Evolutionary conservation across 345 rosid genomes (phyloP).

Genomic region (Chamaenerion angustifolium): DNA sequence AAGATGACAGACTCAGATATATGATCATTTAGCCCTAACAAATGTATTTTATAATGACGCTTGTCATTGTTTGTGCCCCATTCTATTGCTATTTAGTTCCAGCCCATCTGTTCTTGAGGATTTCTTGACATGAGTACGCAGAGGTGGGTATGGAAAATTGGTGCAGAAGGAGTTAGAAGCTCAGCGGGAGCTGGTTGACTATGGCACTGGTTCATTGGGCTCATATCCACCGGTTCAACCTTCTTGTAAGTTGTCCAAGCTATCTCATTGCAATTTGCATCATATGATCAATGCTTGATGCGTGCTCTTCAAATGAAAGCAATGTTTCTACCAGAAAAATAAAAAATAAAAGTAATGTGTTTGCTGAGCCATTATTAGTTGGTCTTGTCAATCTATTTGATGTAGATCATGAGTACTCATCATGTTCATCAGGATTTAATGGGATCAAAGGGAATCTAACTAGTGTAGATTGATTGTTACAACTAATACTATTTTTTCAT

Average conservation of each 20-base stretch:
- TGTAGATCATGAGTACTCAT: too few relatives aligned
- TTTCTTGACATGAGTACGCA: constrained; percentile 50
- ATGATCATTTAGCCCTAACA: too few relatives aligned
- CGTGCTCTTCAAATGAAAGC: not conserved
- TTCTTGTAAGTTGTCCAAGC: constrained; percentile 44
- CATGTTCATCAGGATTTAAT: too few relatives aligned
- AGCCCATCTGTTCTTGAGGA: constrained; percentile 6
- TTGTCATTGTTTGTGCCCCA: not conserved
- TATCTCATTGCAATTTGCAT: constrained; percentile 1
- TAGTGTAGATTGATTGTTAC: too few relatives aligned
- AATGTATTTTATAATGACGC: too few relatives aligned
- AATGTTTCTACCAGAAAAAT: too few relatives aligned
- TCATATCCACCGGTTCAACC: constrained; percentile 53
- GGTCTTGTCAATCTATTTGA: too few relatives aligned
- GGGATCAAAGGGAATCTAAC: too few relatives aligned
- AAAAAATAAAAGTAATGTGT: too few relatives aligned
- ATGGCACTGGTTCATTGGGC: constrained; percentile 81
- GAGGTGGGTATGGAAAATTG: constrained; percentile 98
- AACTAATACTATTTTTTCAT: too few relatives aligned
- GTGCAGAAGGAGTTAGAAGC: constrained; percentile 87
- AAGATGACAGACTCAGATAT: too few relatives aligned
- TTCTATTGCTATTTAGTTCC: not conserved
- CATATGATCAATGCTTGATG: not conserved
- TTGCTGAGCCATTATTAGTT: too few relatives aligned
- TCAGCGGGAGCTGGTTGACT: constrained; percentile 90